These are phyloP conservation scores for Termitomyces sp. DNA, from an alignment of 1,284 basidiomycete genomes.

Conservation along the genomic window DNA sequence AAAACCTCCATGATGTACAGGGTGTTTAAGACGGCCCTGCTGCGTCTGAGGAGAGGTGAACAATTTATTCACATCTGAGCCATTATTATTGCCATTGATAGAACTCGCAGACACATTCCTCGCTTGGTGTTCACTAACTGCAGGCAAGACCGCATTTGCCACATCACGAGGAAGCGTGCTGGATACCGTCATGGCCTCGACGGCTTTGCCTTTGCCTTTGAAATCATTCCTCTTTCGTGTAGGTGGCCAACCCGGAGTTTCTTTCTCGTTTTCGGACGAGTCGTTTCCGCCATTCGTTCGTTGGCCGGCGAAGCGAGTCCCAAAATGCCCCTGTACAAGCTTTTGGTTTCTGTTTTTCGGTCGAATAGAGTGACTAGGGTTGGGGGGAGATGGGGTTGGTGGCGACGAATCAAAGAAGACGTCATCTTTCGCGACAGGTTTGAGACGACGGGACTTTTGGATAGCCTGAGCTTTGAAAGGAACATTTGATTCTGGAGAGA, in stretches of 20 bases:
- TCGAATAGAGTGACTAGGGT: not conserved
- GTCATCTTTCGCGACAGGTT: constrained; percentile 9
- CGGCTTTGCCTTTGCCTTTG: constrained; percentile 8
- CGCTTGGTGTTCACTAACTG: not conserved
- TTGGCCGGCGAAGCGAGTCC: constrained; percentile 15
- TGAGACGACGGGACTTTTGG: not conserved
- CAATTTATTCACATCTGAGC: not conserved
- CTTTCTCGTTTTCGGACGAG: constrained; percentile 5
- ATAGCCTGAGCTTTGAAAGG: not conserved
- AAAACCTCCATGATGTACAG: not conserved
- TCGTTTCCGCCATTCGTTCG: not conserved
- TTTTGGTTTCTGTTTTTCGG: constrained; percentile 16
- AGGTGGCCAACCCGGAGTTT: constrained; percentile 9
- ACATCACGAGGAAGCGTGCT: not conserved
- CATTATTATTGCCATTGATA: not conserved
- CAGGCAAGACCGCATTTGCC: not conserved
- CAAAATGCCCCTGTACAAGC: constrained; percentile 21
- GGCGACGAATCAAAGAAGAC: constrained; percentile 10
- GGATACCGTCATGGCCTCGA: not conserved
- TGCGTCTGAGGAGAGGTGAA: not conserved
- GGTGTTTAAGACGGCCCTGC: not conserved
- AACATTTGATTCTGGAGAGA: not conserved
- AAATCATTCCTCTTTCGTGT: not conserved
- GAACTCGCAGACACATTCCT: not conserved
- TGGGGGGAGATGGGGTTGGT: constrained; percentile 8